Evolutionary conservation across 202 grass and related monocot species (phyloP).

Genomic region (Elaeis oleifera): DNA sequence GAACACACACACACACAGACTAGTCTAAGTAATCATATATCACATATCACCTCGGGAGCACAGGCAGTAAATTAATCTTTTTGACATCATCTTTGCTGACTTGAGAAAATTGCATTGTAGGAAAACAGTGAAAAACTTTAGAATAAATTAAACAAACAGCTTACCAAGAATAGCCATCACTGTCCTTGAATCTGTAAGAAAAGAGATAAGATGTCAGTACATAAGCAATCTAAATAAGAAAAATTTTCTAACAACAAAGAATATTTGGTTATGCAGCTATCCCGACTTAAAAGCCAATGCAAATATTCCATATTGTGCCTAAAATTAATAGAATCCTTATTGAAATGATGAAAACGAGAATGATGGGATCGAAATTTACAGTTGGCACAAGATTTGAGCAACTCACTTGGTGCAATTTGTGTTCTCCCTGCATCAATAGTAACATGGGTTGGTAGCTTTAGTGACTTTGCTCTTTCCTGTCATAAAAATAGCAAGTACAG

Average conservation of each 20-base stretch:
- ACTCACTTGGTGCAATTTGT: constrained; percentile 95
- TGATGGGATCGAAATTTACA: too few relatives aligned
- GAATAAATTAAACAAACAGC: constrained; percentile 1
- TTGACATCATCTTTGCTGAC: neutral
- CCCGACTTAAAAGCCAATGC: neutral
- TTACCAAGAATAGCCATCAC: constrained; percentile 98
- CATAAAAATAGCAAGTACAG: neutral
- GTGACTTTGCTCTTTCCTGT: constrained; percentile 79
- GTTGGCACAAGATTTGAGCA: neutral
- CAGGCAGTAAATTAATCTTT: neutral
- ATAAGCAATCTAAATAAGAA: too few relatives aligned
- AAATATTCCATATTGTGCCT: neutral
- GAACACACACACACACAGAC: too few relatives aligned
- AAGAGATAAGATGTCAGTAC: neutral
- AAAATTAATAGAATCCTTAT: too few relatives aligned
- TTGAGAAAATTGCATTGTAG: neutral
- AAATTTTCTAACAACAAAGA: too few relatives aligned
- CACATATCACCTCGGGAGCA: neutral
- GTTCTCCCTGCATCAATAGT: constrained; percentile 94
- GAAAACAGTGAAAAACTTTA: neutral
- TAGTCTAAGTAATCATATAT: too few relatives aligned
- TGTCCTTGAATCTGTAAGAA: constrained; percentile 76
- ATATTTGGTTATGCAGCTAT: too few relatives aligned
- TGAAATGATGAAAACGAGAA: too few relatives aligned
- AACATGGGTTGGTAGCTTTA: constrained; percentile 73